A percentile compares a stretch with the other conserved stretches of the same genome.
Conservation (phyloP, 2,329 filamentous ascomycete genomes). For the Calycina herbarum region DNA sequence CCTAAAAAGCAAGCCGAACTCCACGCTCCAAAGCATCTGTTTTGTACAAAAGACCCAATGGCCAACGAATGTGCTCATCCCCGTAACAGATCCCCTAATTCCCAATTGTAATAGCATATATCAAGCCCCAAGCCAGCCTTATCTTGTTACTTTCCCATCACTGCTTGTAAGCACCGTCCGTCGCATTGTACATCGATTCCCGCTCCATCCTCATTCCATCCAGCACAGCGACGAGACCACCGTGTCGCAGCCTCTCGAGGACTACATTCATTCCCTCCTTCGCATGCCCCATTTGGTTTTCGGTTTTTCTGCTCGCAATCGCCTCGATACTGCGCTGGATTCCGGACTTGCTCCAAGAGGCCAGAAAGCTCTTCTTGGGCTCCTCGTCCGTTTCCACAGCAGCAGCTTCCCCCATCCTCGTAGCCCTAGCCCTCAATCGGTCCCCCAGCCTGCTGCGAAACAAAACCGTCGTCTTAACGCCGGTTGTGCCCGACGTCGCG, state of each 20-base stretch:
- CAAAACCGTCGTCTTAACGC: constrained; percentile 72
- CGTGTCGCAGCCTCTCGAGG: constrained; percentile 66
- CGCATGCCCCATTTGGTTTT: constrained; percentile 76
- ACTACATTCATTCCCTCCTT: constrained; percentile 83
- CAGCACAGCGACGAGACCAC: constrained; percentile 67
- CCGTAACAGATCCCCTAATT: constrained; percentile 13
- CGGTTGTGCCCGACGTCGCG: constrained; percentile 48
- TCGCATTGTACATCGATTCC: constrained; percentile 28
- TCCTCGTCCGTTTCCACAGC: constrained; percentile 46
- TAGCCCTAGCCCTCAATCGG: constrained; percentile 44
- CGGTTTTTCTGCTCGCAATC: constrained; percentile 74
- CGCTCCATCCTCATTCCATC: constrained; percentile 68
- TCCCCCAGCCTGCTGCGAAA: constrained; percentile 73
- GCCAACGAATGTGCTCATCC: constrained; percentile 14
- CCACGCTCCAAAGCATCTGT: constrained; percentile 30
- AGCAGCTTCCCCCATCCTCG: constrained; percentile 40
- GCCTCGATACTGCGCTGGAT: constrained; percentile 78
- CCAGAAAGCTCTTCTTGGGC: constrained; percentile 50
- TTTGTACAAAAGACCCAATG: constrained; percentile 27
- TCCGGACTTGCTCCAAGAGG: constrained; percentile 65
- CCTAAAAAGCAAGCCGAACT: constrained; percentile 27
- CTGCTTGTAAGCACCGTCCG: constrained; percentile 14
- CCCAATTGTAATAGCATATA: constrained; percentile 9
- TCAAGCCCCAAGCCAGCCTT: constrained; percentile 6
- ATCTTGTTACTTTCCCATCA: constrained; percentile 19